Evolutionary conservation across 768 basidiomycete genomes (phyloP).

Genomic region (Melanogaster broomeanus): DNA sequence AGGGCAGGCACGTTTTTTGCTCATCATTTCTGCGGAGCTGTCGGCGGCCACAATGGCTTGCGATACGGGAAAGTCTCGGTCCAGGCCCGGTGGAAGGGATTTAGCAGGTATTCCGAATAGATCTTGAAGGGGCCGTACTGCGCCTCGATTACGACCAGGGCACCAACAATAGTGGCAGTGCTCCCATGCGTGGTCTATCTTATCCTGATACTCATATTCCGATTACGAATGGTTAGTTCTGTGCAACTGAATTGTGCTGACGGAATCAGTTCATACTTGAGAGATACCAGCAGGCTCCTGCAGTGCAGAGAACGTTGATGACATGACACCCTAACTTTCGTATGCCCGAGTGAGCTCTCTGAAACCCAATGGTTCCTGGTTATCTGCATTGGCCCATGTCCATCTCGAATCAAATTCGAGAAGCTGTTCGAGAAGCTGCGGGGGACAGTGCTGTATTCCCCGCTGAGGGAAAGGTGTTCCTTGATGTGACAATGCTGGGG

Average conservation of each 20-base stretch:
- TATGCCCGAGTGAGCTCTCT: conserved; percentile 22
- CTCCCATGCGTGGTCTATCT: neutral
- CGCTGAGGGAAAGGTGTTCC: conserved; percentile 47
- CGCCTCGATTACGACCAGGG: conserved; percentile 47
- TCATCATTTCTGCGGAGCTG: conserved; percentile 52
- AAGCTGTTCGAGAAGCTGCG: conserved; percentile 47
- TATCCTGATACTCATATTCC: conserved; percentile 11
- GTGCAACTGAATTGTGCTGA: neutral
- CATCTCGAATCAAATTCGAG: conserved; percentile 49
- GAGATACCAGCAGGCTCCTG: conserved; percentile 45
- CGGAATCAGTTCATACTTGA: conserved; percentile 46
- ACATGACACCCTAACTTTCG: conserved; percentile 54
- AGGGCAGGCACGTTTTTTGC: conserved; percentile 61
- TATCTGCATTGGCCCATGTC: conserved; percentile 57
- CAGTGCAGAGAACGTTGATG: conserved; percentile 43
- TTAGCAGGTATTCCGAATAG: conserved; percentile 44
- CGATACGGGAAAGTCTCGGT: conserved; percentile 43
- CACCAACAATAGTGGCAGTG: conserved; percentile 20
- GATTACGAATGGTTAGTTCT: conserved; percentile 33
- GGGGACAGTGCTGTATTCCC: conserved; percentile 52
- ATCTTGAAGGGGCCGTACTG: conserved; percentile 47
- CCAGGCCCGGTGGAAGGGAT: conserved; percentile 30
- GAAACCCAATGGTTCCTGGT: conserved; percentile 41
- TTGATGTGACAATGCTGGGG: conserved; percentile 60
- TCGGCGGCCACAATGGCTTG: conserved; percentile 60